These are phyloP conservation scores for Eutrema yunnanense DNA, from an alignment of 345 rosid species.

Conservation along the genomic window DNA sequence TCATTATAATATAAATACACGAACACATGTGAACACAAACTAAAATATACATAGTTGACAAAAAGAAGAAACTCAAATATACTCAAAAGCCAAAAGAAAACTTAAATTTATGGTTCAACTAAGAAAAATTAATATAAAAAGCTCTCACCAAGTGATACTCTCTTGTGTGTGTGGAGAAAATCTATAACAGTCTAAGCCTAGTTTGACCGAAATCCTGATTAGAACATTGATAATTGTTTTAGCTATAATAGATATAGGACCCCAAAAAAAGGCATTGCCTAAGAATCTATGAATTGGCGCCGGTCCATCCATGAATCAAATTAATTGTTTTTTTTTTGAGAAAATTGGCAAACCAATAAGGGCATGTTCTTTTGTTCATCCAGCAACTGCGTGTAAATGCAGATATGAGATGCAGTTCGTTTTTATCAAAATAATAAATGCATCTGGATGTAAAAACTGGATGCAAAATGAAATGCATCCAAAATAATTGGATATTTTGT, in stretches of 20 bases:
- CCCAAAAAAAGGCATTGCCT: neutral
- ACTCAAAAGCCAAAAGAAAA: neutral
- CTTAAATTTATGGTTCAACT: neutral
- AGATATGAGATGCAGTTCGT: too few species aligned
- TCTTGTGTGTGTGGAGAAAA: conserved; percentile 5
- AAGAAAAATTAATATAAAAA: neutral
- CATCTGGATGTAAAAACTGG: too few species aligned
- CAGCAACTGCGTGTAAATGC: too few species aligned
- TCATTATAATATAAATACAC: neutral
- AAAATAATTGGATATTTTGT: too few species aligned
- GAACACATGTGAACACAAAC: neutral
- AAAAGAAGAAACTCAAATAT: neutral
- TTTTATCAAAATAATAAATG: too few species aligned
- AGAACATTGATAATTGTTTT: neutral
- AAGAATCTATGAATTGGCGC: conserved; percentile 4
- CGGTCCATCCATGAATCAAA: neutral
- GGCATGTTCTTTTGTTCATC: too few species aligned
- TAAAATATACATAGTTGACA: conserved; percentile 5
- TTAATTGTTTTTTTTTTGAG: neutral
- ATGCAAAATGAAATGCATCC: too few species aligned
- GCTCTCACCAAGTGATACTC: conserved; percentile 15
- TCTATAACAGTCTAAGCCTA: conserved; percentile 6
- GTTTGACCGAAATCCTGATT: neutral
- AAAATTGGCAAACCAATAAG: neutral
- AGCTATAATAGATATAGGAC: neutral